phyloP scores from a whole-genome alignment of 1,284 basidiomycete genomes.

The Microbotryum lychnidis-dioicae region DNA sequence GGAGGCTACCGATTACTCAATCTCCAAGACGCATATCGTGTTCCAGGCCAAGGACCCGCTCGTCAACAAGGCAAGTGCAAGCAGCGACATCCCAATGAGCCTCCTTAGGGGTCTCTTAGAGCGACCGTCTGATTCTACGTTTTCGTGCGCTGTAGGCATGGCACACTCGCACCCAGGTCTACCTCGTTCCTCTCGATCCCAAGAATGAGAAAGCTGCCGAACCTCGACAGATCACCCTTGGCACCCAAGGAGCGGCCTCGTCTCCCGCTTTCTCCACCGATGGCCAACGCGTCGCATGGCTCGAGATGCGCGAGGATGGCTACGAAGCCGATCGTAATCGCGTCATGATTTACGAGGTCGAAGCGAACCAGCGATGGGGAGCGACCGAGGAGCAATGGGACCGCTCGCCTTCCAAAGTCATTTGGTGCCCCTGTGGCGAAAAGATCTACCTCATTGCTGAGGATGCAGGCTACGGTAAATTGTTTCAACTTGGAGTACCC shows the following conservation, averaged over 20 bases:
- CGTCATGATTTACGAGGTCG: slow-evolving; percentile 61
- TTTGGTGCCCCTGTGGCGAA: slow-evolving; percentile 61
- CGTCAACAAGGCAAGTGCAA: slow-evolving; percentile 43
- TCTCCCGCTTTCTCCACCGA: slow-evolving; percentile 55
- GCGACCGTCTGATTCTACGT: slow-evolving; percentile 21
- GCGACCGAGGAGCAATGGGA: slow-evolving; percentile 69
- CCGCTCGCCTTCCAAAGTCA: slow-evolving; percentile 57
- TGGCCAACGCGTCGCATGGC: slow-evolving; percentile 63
- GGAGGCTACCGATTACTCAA: slow-evolving; percentile 63
- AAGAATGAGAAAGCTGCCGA: slow-evolving; percentile 40
- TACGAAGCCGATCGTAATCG: slow-evolving; percentile 62
- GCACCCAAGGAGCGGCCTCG: slow-evolving; percentile 70
- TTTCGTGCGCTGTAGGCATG: slow-evolving; percentile 45
- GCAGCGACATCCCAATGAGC: no score
- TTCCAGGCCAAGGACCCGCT: slow-evolving; percentile 74
- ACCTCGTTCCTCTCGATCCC: slow-evolving; percentile 38
- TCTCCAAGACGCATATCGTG: slow-evolving; percentile 60
- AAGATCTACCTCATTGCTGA: slow-evolving; percentile 66
- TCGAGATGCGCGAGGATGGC: slow-evolving; percentile 74
- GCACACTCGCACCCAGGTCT: slow-evolving; percentile 72
- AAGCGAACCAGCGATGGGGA: slow-evolving; percentile 55
- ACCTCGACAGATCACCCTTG: slow-evolving; percentile 55
- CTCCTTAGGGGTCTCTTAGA: no score
- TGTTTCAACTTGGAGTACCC: slow-evolving; percentile 51
- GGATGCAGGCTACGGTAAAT: slow-evolving; percentile 49